Evolutionary conservation across 805 yeast species (phyloP).

Genomic region (Lipomyces yamanashiensis): DNA sequence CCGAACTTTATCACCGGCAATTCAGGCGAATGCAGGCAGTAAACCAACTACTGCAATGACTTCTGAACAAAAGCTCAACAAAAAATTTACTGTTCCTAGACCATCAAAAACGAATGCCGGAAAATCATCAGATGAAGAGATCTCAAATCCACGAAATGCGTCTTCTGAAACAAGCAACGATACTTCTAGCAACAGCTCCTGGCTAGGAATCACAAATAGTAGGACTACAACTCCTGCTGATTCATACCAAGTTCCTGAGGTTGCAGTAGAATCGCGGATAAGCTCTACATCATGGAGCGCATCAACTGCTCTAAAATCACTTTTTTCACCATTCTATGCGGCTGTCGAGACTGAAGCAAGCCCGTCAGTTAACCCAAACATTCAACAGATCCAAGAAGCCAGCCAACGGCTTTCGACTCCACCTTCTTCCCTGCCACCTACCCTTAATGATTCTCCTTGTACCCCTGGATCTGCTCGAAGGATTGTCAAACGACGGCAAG

Average conservation of each 20-base stretch:
- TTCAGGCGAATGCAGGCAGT: not conserved
- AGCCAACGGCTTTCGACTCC: not conserved
- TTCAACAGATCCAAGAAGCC: too few species aligned
- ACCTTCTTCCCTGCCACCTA: not conserved
- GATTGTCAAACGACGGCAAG: not conserved
- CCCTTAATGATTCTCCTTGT: not conserved
- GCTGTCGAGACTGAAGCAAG: not conserved
- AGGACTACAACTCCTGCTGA: not conserved
- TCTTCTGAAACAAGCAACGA: not conserved
- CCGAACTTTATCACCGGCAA: not conserved
- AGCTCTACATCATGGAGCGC: not conserved
- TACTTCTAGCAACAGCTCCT: not conserved
- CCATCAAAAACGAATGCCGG: not conserved
- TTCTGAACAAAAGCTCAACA: not conserved
- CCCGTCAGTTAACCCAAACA: too few species aligned
- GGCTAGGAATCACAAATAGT: not conserved
- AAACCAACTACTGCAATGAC: not conserved
- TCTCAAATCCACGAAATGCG: not conserved
- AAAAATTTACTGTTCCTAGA: not conserved
- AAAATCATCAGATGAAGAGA: not conserved
- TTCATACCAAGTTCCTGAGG: not conserved
- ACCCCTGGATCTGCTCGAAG: not conserved
- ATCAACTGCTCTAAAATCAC: not conserved
- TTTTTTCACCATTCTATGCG: constrained; percentile 4
- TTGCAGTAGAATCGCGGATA: not conserved